Base-by-base conservation (phyloP, 1,139 yeast genomes). In the Candida albicans region DNA sequence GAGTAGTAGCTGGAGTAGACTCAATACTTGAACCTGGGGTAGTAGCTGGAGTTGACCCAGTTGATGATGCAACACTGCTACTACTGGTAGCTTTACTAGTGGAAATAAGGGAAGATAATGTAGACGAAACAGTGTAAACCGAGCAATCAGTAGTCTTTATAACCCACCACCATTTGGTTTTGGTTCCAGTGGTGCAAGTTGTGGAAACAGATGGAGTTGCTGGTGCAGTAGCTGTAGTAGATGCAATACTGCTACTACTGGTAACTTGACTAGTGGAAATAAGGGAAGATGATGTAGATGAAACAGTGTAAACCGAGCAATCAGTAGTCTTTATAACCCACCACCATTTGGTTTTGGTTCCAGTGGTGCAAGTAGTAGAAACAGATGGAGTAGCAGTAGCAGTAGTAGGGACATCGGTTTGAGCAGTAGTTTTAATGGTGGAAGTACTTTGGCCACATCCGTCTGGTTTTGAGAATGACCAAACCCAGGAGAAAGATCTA, bases 271-370 rank as follows among this genome's bases (percentile, higher is more conserved):
- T 30, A 4, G 33, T n/a, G 4, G 29, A 13, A 11, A 31, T 12
- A 15, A 33, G 9, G 3, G 35, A 33, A 9, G 35, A 33, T 33
- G 35, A 18, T 10, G 27, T 10, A 22, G 27, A 11, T 14, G 34
- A 29, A 14, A 26, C 31, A 15, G 33, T 35, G 33, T 15, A 35
- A 15, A 35, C 26, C 4, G 39, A 35, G 11, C 39, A 35, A n/a
- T 35, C 33, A 18, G 33, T 28, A 9, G 39, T 28, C 7, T 28
- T 12, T 1, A 35, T 32, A n/a, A 34, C 37, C 29, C 37, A 34
- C 15, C 24, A 34, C 29, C 10, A 34, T 12, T 34, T 34, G 2
- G 37, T 34, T 8, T 24, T n/a, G 12, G 12, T 14, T 7, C 29
- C 28, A 26, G 28, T 35, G 8, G 29, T 24, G 28, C 27, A n/a